Conservation (phyloP, 2,329 filamentous ascomycete genomes). For the Coleophoma crateriformis region DNA sequence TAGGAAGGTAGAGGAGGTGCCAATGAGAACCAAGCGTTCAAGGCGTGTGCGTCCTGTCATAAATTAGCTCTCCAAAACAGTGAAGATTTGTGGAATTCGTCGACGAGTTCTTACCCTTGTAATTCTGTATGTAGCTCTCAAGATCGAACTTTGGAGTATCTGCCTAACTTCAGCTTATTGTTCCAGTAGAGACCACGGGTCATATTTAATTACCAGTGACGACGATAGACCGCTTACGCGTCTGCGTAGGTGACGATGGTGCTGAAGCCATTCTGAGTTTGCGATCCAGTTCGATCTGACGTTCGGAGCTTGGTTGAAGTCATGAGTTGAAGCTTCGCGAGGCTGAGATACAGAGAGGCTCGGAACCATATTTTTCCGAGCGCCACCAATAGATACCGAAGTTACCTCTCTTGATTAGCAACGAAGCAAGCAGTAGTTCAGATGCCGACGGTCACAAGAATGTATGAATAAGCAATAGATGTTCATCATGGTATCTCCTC, state of each 20-base stretch:
- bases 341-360: background rate
- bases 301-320: background rate
- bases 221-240: slow-evolving; percentile 13
- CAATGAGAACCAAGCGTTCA: slow-evolving; percentile 78
- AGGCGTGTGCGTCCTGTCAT: slow-evolving; percentile 72
- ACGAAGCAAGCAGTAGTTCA: too few relatives aligned
- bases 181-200: background rate
- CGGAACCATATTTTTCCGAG: too few relatives aligned
- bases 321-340: slow-evolving; percentile 2
- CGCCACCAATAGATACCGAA: too few relatives aligned
- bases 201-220: slow-evolving; percentile 11
- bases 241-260: slow-evolving; percentile 13
- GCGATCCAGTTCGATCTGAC: slow-evolving; percentile 1
- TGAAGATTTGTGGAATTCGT: background rate
- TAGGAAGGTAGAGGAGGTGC: slow-evolving; percentile 69
- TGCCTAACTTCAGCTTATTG: slow-evolving; percentile 8
- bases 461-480: too few relatives aligned
- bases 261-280: slow-evolving; percentile 10
- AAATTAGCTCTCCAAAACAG: background rate
- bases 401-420: too few relatives aligned
- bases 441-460: too few relatives aligned
- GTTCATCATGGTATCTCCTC: too few relatives aligned
- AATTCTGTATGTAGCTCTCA: slow-evolving; percentile 86
- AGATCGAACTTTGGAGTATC: slow-evolving; percentile 78
- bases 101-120: slow-evolving; percentile 54